Base-by-base conservation (phyloP, 2,329 filamentous ascomycete species). In the Gremmenia infestans region DNA sequence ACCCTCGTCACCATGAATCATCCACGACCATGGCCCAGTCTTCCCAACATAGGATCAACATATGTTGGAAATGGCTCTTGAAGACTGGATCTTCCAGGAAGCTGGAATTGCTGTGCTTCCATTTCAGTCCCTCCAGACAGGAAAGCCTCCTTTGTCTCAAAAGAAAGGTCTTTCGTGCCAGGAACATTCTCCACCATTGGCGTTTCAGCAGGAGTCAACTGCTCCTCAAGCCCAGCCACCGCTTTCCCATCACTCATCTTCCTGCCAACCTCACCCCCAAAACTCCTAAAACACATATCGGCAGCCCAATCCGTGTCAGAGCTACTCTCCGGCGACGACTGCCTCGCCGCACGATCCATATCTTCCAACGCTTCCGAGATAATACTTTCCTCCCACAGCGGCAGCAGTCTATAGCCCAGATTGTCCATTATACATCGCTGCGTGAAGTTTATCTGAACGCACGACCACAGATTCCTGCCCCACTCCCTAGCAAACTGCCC, bases 341-440 rank as follows among this genome's bases (percentile, higher is more conserved):
- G 42, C 15, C 54, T 54, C 5, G 54, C 81, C 6, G 83, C 83
- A 48, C 83, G 78, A 67, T 81, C 78, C 81, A 87, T 87, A 65
- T 86, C 83, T 54, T 79, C 77, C 67, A 83, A 74, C 11, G 83
- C 83, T 59, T 83, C 80, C 39, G 76, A 73, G 59, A 87, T 78
- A 58, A 81, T 76, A 37, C 76, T 75, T 2, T 78, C 75, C 49
- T 82, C 74, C 69, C 77, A 83, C 9, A 87, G 73, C 6, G 82
- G 81, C 69, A 86, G 70, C 65, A 88, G 80, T 54, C 82, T 77
- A 70, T 85, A 87, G 60, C 78, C 76, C 48, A 88, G 74, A 67
- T 78, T 82, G 72, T 85, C 81, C 76, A 87, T 81, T 63, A 87
- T 79, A 69, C 78, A 81, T 48, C 81, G 75, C 70, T 87, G 83